Conservation (phyloP, 768 basidiomycete species). For the Kwoniella heveanensis region DNA sequence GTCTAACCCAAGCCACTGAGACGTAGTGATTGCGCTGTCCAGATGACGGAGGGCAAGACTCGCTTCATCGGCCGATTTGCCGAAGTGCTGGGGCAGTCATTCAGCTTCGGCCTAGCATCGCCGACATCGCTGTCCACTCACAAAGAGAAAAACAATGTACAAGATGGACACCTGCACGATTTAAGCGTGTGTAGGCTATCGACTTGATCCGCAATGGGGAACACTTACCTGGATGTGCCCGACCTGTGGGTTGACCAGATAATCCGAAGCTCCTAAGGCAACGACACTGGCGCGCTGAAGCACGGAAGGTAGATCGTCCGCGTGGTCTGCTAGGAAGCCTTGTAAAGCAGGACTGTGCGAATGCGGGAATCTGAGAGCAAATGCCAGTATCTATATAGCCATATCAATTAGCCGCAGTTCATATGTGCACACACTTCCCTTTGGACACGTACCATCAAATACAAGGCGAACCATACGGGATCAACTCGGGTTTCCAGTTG, state of each 20-base stretch:
- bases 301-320: not conserved
- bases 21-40: conserved; percentile 21
- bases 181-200: no score
- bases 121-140: no score
- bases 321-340: not conserved
- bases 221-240: conserved; percentile 27
- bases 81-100: conserved; percentile 26
- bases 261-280: conserved; percentile 14
- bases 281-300: conserved; percentile 23
- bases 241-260: conserved; percentile 20
- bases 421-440: no score
- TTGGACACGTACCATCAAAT: conserved; percentile 28
- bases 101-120: no score
- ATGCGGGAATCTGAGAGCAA: conserved; percentile 14
- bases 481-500: conserved; percentile 2
- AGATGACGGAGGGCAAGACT: conserved; percentile 24
- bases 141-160: conserved; percentile 28
- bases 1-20: conserved; percentile 23
- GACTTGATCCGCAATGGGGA: not conserved
- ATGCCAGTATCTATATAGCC: conserved; percentile 13
- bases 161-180: conserved; percentile 14
- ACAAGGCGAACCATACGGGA: conserved; percentile 23
- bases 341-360: not conserved
- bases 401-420: not conserved
- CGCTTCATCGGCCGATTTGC: conserved; percentile 14